These are phyloP conservation scores for Peronospora tabacina DNA, from an alignment of 352 stramenopile genomes.

Conservation along the genomic window DNA sequence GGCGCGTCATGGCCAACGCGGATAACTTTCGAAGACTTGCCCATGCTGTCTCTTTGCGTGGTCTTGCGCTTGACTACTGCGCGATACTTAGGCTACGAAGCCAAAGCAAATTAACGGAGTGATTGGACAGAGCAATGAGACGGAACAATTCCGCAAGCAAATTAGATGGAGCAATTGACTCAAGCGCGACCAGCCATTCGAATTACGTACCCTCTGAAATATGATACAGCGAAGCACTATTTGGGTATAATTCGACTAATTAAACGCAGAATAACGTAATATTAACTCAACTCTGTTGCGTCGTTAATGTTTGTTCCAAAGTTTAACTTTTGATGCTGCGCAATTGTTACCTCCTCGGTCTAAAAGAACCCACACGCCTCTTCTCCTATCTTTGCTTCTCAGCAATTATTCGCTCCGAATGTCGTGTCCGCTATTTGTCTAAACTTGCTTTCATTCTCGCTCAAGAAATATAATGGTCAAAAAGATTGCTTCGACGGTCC, in stretches of 20 bases:
- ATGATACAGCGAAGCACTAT: neutral
- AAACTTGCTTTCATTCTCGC: conserved; percentile 4
- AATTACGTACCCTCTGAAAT: neutral
- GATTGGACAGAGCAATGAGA: too few species aligned
- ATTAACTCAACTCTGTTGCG: too few species aligned
- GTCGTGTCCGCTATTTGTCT: conserved; percentile 14
- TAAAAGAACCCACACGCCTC: too few species aligned
- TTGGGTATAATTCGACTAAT: too few species aligned
- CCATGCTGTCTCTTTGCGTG: conserved; percentile 33
- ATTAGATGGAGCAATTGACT: too few species aligned
- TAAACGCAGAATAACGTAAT: too few species aligned
- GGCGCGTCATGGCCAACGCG: conserved; percentile 65
- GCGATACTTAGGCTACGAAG: conserved; percentile 9
- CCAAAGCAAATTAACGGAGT: neutral
- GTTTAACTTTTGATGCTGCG: neutral
- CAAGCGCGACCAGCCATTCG: conserved; percentile 20
- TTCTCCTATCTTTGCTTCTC: too few species aligned
- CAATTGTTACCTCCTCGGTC: neutral
- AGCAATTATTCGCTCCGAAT: neutral
- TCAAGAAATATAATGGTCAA: conserved; percentile 7
- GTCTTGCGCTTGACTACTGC: conserved; percentile 1
- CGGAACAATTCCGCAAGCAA: too few species aligned
- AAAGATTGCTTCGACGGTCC: conserved; percentile 10
- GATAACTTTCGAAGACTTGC: conserved; percentile 69
- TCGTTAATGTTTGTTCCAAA: neutral